phyloP scores from a whole-genome alignment of 305 asterid genomes.

The Solanum hybrid region DNA sequence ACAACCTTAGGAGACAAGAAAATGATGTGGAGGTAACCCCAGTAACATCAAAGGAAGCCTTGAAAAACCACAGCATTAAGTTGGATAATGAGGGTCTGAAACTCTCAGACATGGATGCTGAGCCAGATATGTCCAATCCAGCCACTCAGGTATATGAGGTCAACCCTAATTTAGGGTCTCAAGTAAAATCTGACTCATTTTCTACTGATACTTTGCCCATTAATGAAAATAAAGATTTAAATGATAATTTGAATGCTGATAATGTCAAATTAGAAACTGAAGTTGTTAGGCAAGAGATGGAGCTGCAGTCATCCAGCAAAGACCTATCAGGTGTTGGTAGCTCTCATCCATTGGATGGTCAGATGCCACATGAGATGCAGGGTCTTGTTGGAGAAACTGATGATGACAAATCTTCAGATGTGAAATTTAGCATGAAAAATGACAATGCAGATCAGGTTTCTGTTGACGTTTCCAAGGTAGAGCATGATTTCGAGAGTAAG shows the following conservation, averaged over 20 bases:
- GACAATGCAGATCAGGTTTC: slow-evolving; percentile 16
- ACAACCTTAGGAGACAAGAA: background rate
- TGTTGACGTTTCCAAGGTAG: slow-evolving; percentile 14
- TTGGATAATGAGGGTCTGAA: slow-evolving; percentile 9
- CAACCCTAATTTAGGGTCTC: slow-evolving; percentile 28
- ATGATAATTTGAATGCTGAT: slow-evolving; percentile 26
- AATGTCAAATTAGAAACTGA: slow-evolving; percentile 26
- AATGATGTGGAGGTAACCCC: slow-evolving; percentile 7
- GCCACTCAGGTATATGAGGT: slow-evolving; percentile 32
- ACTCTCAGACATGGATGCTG: slow-evolving; percentile 16
- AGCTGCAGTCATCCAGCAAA: slow-evolving; percentile 16
- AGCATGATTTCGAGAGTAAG: slow-evolving; percentile 8
- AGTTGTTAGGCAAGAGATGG: slow-evolving; percentile 23
- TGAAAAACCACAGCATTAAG: background rate
- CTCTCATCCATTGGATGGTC: slow-evolving; percentile 12
- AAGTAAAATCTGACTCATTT: slow-evolving; percentile 28
- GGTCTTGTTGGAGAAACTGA: slow-evolving; percentile 26
- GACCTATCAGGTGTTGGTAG: slow-evolving; percentile 17
- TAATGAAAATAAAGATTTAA: slow-evolving; percentile 14
- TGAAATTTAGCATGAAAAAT: slow-evolving; percentile 20
- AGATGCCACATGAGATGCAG: slow-evolving; percentile 14
- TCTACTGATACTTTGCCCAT: slow-evolving; percentile 18
- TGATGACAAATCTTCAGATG: slow-evolving; percentile 10
- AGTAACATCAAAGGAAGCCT: background rate
- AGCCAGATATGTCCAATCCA: slow-evolving; percentile 12